Base-by-base conservation (phyloP, 2,329 filamentous ascomycete species). In the Colletotrichum truncatum region DNA sequence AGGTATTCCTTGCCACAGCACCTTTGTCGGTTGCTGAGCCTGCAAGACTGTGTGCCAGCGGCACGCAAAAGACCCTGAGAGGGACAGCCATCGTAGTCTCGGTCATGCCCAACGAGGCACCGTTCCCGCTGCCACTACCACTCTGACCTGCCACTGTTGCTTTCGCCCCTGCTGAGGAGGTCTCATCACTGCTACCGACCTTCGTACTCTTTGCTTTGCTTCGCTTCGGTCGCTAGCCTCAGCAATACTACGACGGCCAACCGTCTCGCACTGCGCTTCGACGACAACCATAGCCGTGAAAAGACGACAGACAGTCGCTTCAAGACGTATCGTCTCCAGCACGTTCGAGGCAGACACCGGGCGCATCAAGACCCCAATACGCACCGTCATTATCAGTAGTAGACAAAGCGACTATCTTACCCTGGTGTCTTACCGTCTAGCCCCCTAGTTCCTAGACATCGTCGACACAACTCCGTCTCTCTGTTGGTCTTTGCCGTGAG, bases 401-500 rank as follows among this genome's bases (percentile, higher is more conserved):
- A 32, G 21, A 30, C 16, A 34, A 52, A 52, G 46, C 26, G 46
- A 16, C 28, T 16, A 34, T 16, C 21, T 32, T 11, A 28, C 46
- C 46, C 16, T 34, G 11, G 11, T 52, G 48, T 52, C 16, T 49
- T 49, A 48, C 48, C n/a, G 9, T 23, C 30, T 23, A 7, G 16
- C 26, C 30, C 28, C 30, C 28, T 18, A 18, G 48, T n/a, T 34
- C 18, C 52, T 16, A 57, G 41, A 57, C 30, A 62, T 57, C 53
- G 34, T 34, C 52, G 45, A 49, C 41, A 53, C 41, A 32, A 57
- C 26, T 49, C n/a, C n/a, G n/a, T n/a, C n/a, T n/a, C 58, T 30
- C 45, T 41, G 59, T 52, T 52, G 48, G 30, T 52, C 52, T 48
- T 41, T 21, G 48, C 36, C 41, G 32, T n/a, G n/a, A 39, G 34